Percentiles rank a stretch among this genome's conserved stretches.
Evolutionary conservation across 2,329 filamentous ascomycete genomes (phyloP).

Genomic region (Xylaria polymorpha): DNA sequence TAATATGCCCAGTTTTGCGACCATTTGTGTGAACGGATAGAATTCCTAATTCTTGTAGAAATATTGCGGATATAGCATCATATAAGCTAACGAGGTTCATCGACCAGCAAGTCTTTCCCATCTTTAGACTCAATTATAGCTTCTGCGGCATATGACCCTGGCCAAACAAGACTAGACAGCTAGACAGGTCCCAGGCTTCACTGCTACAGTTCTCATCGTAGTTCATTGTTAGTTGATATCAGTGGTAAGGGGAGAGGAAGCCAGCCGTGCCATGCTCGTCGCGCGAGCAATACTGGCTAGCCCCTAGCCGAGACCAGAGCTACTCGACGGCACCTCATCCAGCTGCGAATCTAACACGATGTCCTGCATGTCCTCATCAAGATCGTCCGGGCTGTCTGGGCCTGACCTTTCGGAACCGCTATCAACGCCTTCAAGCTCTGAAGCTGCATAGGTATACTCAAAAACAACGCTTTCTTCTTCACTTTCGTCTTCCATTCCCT

Average conservation of each 20-base stretch:
- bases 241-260: not conserved
- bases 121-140: not conserved
- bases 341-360: slow-evolving; percentile 9
- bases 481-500: slow-evolving; percentile 12
- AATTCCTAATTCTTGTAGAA: not conserved
- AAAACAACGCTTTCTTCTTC: slow-evolving; percentile 1
- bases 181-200: not conserved
- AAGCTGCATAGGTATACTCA: not conserved
- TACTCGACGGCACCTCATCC: not conserved
- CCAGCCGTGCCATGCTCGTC: not conserved
- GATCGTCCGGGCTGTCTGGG: not conserved
- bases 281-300: not conserved
- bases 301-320: not conserved
- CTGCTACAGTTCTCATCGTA: not conserved
- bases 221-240: not conserved
- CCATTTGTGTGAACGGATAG: not conserved
- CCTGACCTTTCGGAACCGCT: not conserved
- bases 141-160: not conserved
- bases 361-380: slow-evolving; percentile 15
- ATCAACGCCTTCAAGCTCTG: not conserved
- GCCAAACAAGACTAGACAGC: not conserved
- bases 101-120: not conserved
- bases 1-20: no score
- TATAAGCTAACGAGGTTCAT: slow-evolving; percentile 1
- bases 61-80: slow-evolving; percentile 8